These are phyloP conservation scores for Persicaria maculosa DNA, from an alignment of 148 eudicot genomes.

Conservation along the genomic window DNA sequence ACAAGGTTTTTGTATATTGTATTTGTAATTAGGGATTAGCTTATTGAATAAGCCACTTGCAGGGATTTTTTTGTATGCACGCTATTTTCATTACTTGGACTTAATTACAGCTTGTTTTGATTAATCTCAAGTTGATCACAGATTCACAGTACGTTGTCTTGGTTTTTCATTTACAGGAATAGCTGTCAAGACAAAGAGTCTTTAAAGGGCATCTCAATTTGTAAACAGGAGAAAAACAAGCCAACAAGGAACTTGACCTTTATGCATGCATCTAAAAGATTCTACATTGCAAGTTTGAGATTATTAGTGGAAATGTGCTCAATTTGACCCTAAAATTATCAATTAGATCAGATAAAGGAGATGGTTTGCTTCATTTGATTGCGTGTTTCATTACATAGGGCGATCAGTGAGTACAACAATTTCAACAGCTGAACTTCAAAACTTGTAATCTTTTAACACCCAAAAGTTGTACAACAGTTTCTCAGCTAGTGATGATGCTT, in stretches of 20 bases:
- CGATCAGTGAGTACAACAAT: too few relatives aligned
- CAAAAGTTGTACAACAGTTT: neutral
- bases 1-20: too few relatives aligned
- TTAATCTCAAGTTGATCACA: neutral
- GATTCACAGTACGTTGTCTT: neutral
- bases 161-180: neutral
- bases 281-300: neutral
- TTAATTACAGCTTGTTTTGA: neutral
- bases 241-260: neutral
- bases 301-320: too few relatives aligned
- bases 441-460: neutral
- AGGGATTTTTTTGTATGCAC: neutral
- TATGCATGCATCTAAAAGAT: neutral
- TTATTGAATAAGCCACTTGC: neutral
- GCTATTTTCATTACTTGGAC: neutral
- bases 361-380: too few relatives aligned
- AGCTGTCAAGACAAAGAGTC: conserved; percentile 3
- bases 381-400: too few relatives aligned
- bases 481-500: neutral
- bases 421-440: neutral
- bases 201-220: neutral
- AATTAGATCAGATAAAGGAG: too few relatives aligned
- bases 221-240: neutral
- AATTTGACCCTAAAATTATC: neutral
- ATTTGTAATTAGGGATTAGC: neutral